Evolutionary conservation across 345 rosid genomes (phyloP).

Genomic region (Arabidopsis arenosa): DNA sequence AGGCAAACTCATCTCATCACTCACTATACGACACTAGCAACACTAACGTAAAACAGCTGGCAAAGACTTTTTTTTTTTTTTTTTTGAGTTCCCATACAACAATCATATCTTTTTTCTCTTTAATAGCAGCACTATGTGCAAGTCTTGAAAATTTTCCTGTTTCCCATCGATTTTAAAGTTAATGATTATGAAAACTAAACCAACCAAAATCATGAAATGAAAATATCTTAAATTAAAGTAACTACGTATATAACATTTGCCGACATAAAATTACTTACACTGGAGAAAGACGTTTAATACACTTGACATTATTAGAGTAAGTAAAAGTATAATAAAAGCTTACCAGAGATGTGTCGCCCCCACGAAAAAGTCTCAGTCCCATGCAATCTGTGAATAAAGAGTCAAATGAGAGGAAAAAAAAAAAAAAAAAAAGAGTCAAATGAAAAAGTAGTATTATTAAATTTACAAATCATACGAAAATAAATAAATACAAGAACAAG

Average conservation of each 20-base stretch:
- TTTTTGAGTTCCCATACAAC: constrained; percentile 24
- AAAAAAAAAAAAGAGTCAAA: constrained; percentile 41
- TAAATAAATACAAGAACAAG: constrained; percentile 3
- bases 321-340: constrained; percentile 21
- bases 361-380: constrained; percentile 67
- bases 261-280: constrained; percentile 26
- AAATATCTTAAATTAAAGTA: constrained; percentile 24
- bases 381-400: constrained; percentile 62
- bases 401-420: too few relatives aligned
- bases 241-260: constrained; percentile 20
- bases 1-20: constrained; percentile 32
- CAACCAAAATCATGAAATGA: constrained; percentile 15
- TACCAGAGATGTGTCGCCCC: constrained; percentile 72
- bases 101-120: constrained; percentile 33
- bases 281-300: not conserved
- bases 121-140: constrained; percentile 36
- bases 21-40: constrained; percentile 44
- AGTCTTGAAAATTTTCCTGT: constrained; percentile 12
- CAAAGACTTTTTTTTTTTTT: constrained; percentile 12
- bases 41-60: constrained; percentile 46
- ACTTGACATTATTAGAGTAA: constrained; percentile 19
- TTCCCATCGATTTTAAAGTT: constrained; percentile 12
- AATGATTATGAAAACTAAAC: constrained; percentile 19
- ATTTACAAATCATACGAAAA: constrained; percentile 15
- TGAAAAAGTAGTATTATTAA: constrained; percentile 23